Percentiles rank a stretch among this genome's conserved stretches.
These are phyloP conservation scores for Dipteronia sinensis DNA, from an alignment of 345 rosid genomes.

Conservation along the genomic window DNA sequence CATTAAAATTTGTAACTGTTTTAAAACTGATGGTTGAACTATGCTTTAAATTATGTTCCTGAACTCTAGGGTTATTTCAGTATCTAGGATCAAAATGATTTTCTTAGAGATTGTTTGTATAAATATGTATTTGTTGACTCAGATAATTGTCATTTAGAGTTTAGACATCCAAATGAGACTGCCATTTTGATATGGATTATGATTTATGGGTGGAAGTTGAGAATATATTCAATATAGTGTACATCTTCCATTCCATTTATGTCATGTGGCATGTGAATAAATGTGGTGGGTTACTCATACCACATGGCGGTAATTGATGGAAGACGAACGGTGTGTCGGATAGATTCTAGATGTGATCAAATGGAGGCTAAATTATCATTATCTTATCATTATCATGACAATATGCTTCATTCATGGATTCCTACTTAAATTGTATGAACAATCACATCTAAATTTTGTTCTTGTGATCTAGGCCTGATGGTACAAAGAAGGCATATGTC, in stretches of 20 bases:
- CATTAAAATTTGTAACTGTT: background rate
- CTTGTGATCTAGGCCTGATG: slow-evolving; percentile 71
- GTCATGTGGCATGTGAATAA: too few relatives aligned
- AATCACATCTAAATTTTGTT: background rate
- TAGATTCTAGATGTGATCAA: background rate
- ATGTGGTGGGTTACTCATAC: too few relatives aligned
- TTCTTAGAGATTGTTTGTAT: background rate
- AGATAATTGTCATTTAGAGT: too few relatives aligned
- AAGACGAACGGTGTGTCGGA: too few relatives aligned
- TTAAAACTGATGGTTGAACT: background rate
- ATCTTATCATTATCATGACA: background rate
- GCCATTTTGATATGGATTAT: too few relatives aligned
- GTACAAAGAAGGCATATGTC: slow-evolving; percentile 91
- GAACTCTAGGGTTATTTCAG: background rate
- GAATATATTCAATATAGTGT: too few relatives aligned
- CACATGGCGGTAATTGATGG: too few relatives aligned
- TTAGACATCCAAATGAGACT: too few relatives aligned
- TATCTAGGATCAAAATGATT: too few relatives aligned
- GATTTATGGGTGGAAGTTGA: too few relatives aligned
- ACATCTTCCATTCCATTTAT: too few relatives aligned
- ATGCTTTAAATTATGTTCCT: background rate
- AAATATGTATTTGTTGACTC: background rate
- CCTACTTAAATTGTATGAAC: background rate
- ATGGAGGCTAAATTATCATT: background rate
- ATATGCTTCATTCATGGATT: background rate